These are phyloP conservation scores for Cupressus sempervirens DNA, from an alignment of 75 land plant species.

Conservation along the genomic window DNA sequence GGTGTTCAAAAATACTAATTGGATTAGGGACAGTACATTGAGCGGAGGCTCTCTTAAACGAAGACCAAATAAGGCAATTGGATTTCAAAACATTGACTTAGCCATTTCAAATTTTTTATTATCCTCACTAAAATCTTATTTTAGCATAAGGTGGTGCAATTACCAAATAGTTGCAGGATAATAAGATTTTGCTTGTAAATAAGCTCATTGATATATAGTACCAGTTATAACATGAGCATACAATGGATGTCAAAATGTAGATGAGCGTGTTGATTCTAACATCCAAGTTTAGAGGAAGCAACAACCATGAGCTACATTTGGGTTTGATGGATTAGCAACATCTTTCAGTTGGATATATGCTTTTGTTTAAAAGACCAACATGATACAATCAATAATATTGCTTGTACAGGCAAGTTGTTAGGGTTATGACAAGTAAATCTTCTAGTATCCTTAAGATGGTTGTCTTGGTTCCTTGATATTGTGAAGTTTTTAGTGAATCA, in stretches of 20 bases:
- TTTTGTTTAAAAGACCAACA: not conserved
- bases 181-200: not conserved
- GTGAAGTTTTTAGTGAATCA: not conserved
- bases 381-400: not conserved
- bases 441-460: not conserved
- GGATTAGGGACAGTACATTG: not conserved
- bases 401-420: not conserved
- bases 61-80: not conserved
- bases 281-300: not conserved
- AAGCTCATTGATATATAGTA: not conserved
- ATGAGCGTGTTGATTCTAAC: not conserved
- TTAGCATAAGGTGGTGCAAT: too few species aligned
- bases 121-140: not conserved
- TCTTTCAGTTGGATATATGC: not conserved
- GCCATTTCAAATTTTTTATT: not conserved
- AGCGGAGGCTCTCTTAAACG: not conserved
- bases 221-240: not conserved
- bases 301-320: not conserved
- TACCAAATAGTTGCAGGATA: too few species aligned
- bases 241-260: not conserved
- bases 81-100: not conserved
- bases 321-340: not conserved
- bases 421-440: not conserved
- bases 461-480: not conserved
- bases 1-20: not conserved